Conservation (phyloP, 768 basidiomycete genomes). For the Phlebiopsis flavidoalba region DNA sequence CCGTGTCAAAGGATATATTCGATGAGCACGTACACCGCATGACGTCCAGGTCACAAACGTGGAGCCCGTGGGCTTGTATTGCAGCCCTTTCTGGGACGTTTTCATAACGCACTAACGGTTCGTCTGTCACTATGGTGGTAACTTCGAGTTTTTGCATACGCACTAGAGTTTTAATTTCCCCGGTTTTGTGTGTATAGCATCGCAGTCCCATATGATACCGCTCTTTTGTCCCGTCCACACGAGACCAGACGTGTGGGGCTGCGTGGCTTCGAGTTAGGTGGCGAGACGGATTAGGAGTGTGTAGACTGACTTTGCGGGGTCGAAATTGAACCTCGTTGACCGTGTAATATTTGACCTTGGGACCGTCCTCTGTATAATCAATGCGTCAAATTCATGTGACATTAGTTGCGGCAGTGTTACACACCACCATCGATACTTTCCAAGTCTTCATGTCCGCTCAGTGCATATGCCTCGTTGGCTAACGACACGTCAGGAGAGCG, state of each 20-base stretch:
- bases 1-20: not conserved
- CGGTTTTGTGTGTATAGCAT: not conserved
- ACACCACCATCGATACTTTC: too few relatives aligned
- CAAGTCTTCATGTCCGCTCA: not conserved
- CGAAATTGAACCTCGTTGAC: conserved; percentile 53
- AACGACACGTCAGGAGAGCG: not conserved
- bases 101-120: not conserved
- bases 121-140: conserved; percentile 15
- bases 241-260: conserved; percentile 41
- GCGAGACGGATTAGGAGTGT: not conserved
- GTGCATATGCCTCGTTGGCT: not conserved
- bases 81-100: conserved; percentile 7
- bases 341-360: conserved; percentile 29
- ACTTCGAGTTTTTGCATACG: not conserved
- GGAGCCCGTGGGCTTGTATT: conserved; percentile 3
- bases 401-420: too few relatives aligned
- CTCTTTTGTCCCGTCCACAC: conserved; percentile 41
- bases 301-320: conserved; percentile 38
- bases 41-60: conserved; percentile 6
- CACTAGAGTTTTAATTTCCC: not conserved
- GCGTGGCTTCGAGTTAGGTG: not conserved
- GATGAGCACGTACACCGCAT: not conserved
- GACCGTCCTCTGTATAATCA: not conserved
- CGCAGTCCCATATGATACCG: conserved; percentile 40
- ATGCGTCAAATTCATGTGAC: not conserved